Evolutionary conservation across 345 rosid genomes (phyloP).

Genomic region (Heritiera littoralis): DNA sequence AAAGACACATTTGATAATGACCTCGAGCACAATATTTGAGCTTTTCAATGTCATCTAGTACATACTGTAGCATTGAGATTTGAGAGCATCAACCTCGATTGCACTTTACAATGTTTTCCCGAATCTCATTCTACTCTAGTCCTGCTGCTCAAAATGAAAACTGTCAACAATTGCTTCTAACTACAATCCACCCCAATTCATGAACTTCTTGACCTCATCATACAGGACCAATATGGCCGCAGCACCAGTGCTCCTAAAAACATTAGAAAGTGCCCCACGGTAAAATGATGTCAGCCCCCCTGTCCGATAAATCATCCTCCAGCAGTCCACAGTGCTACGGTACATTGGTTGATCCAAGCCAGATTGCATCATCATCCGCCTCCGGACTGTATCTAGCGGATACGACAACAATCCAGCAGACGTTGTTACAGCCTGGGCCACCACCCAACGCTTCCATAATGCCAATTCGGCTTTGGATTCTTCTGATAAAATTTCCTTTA

Average conservation of each 20-base stretch:
- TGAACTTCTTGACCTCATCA: constrained; percentile 81
- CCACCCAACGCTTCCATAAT: constrained; percentile 84
- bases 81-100: constrained; percentile 6
- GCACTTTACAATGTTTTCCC: constrained; percentile 28
- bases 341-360: constrained; percentile 81
- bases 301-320: constrained; percentile 71
- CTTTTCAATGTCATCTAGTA: constrained; percentile 23
- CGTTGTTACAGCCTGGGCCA: constrained; percentile 88
- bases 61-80: constrained; percentile 10
- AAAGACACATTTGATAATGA: neutral
- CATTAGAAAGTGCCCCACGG: constrained; percentile 79
- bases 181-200: constrained; percentile 74
- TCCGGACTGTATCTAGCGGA: constrained; percentile 85
- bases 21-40: neutral
- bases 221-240: constrained; percentile 93
- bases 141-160: constrained; percentile 3
- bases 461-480: constrained; percentile 57
- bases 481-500: constrained; percentile 68
- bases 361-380: constrained; percentile 98
- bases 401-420: constrained; percentile 87
- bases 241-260: constrained; percentile 89
- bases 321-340: constrained; percentile 66
- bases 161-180: constrained; percentile 18
- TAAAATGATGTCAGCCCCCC: constrained; percentile 84
- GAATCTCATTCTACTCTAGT: constrained; percentile 27